These are phyloP conservation scores for Pichia gijzeniarum DNA, from an alignment of 805 yeast species.

Conservation along the genomic window DNA sequence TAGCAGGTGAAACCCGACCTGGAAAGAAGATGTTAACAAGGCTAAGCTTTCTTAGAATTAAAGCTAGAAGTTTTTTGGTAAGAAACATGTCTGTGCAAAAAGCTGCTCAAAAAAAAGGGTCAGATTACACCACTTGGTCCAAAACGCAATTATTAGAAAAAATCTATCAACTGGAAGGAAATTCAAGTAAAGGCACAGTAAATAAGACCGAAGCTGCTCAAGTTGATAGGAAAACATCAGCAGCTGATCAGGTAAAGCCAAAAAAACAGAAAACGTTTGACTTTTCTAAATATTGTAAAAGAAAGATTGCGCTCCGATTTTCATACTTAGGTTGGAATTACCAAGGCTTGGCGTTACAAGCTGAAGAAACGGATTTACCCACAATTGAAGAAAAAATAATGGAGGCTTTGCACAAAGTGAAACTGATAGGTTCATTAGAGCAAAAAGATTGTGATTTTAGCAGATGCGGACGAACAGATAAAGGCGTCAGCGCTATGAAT, in stretches of 20 bases:
- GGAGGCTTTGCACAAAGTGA: slow-evolving; percentile 62
- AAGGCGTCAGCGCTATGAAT: slow-evolving; percentile 95
- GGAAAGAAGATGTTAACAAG: not conserved
- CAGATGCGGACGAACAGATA: slow-evolving; percentile 92
- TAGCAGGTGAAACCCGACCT: not conserved
- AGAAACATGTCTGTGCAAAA: not conserved
- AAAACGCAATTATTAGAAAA: slow-evolving; percentile 55
- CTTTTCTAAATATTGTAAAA: slow-evolving; percentile 51
- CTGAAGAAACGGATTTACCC: slow-evolving; percentile 67
- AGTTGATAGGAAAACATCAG: not conserved
- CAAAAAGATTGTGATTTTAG: slow-evolving; percentile 67
- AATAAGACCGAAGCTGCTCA: not conserved
- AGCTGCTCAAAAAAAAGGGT: not conserved
- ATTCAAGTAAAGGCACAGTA: not conserved
- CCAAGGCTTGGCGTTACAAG: slow-evolving; percentile 82
- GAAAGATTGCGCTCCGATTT: slow-evolving; percentile 75
- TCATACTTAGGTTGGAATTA: slow-evolving; percentile 94
- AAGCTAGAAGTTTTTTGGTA: not conserved
- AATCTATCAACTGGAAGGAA: slow-evolving; percentile 49
- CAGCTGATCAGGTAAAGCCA: not conserved
- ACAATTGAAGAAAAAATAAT: slow-evolving; percentile 80
- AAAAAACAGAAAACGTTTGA: slow-evolving; percentile 47
- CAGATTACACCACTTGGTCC: slow-evolving; percentile 54
- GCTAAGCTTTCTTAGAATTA: not conserved
- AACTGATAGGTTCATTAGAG: slow-evolving; percentile 52